Conservation (phyloP, 2,329 filamentous ascomycete species). For the Phialocephala subalpina region DNA sequence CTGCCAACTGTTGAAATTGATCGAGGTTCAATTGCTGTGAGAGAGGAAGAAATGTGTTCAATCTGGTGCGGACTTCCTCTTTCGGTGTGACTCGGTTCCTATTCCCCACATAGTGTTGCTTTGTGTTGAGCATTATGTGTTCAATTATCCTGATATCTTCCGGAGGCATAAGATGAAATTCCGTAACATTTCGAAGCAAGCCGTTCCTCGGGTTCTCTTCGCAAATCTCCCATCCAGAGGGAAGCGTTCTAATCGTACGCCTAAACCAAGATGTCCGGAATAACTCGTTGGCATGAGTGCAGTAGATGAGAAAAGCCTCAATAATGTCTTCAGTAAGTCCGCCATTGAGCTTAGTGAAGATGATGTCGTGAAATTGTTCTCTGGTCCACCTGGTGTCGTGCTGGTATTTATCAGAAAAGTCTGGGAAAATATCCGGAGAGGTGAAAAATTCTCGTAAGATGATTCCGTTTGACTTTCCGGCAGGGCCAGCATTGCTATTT, state of each 20-base stretch:
- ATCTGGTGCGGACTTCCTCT: not conserved
- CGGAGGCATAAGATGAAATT: not conserved
- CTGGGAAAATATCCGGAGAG: slow-evolving; percentile 24
- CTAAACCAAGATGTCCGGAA: not conserved
- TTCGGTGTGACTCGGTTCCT: not conserved
- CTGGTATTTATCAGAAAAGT: not conserved
- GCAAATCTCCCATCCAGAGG: not conserved
- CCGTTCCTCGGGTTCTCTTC: not conserved
- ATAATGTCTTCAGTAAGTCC: not conserved
- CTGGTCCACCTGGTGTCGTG: not conserved
- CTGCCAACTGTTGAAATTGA: not conserved
- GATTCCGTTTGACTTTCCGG: not conserved
- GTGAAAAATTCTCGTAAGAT: slow-evolving; percentile 16
- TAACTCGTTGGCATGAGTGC: not conserved
- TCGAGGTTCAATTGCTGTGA: too few species aligned
- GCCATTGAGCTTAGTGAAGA: not conserved
- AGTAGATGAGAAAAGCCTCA: not conserved
- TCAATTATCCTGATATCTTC: not conserved
- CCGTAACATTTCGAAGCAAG: not conserved
- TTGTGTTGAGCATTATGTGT: not conserved
- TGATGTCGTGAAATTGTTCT: not conserved
- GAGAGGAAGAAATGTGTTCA: too few species aligned
- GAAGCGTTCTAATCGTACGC: not conserved
- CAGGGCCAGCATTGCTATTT: not conserved
- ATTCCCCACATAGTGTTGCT: too few species aligned